These are phyloP conservation scores for Ogataea ganodermae DNA, from an alignment of 805 yeast genomes.

Conservation along the genomic window DNA sequence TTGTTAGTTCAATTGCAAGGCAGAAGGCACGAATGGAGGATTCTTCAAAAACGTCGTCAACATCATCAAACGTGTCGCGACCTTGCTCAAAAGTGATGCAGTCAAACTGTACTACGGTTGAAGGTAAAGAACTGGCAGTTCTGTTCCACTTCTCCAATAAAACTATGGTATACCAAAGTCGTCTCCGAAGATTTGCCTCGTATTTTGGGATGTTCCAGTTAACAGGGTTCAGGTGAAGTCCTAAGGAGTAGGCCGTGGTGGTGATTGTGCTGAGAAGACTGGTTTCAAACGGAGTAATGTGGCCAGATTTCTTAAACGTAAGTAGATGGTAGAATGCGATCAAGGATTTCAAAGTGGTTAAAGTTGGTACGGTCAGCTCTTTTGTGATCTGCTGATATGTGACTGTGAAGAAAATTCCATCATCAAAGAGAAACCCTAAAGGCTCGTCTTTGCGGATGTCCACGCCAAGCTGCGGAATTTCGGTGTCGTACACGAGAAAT, in stretches of 20 bases:
- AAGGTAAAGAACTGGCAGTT: slow-evolving; percentile 9
- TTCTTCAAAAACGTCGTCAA: slow-evolving; percentile 11
- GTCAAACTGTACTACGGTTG: slow-evolving; percentile 1
- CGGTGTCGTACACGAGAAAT: slow-evolving; percentile 10
- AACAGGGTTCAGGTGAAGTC: slow-evolving; percentile 2
- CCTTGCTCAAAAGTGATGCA: neutral
- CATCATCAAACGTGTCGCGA: slow-evolving; percentile 9
- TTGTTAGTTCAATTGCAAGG: slow-evolving; percentile 7
- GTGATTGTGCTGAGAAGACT: slow-evolving; percentile 10
- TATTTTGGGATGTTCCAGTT: slow-evolving; percentile 13
- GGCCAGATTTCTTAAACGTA: slow-evolving; percentile 10
- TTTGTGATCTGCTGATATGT: slow-evolving; percentile 8
- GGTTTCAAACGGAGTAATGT: slow-evolving; percentile 13
- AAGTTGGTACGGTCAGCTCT: slow-evolving; percentile 10
- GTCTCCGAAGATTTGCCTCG: slow-evolving; percentile 8
- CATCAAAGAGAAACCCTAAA: slow-evolving; percentile 11
- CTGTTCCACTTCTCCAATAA: slow-evolving; percentile 14
- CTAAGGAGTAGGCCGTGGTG: slow-evolving; percentile 9
- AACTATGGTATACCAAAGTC: slow-evolving; percentile 11
- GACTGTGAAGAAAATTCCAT: slow-evolving; percentile 10
- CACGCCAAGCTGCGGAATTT: slow-evolving; percentile 11
- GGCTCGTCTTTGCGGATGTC: slow-evolving; percentile 11
- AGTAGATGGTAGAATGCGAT: slow-evolving; percentile 9
- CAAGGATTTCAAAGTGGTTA: slow-evolving; percentile 11
- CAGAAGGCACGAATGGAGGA: slow-evolving; percentile 1